phyloP scores from a whole-genome alignment of 208 protist genomes.

The Acanthamoeba castellanii region DNA sequence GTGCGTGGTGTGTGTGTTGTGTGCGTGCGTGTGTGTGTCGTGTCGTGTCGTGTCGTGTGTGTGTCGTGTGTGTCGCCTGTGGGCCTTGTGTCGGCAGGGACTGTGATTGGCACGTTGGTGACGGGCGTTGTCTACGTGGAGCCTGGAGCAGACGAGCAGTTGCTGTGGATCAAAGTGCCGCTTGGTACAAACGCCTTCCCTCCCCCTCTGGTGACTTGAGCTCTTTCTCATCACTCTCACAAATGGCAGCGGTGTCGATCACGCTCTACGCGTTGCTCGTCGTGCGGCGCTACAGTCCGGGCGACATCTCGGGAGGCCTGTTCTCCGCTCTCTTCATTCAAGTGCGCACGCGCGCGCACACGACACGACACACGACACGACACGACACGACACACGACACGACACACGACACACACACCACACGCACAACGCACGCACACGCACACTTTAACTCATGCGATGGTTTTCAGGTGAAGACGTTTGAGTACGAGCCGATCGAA shows the following conservation, averaged over 20 bases:
- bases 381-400: neutral
- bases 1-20: too few species aligned
- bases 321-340: constrained; percentile 1
- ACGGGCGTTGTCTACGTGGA: neutral
- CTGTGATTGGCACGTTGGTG: neutral
- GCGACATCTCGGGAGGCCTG: neutral
- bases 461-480: neutral
- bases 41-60: neutral
- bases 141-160: neutral
- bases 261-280: constrained; percentile 1
- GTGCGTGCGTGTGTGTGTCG: neutral
- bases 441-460: too few species aligned
- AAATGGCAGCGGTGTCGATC: neutral
- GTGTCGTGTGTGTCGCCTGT: too few species aligned
- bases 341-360: neutral
- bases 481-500: constrained; percentile 10
- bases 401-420: neutral
- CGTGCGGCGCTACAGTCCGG: neutral
- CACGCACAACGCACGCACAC: too few species aligned
- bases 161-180: neutral
- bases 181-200: neutral
- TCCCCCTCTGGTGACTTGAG: too few species aligned
- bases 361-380: neutral
- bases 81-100: neutral
- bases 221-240: too few species aligned